phyloP scores from a whole-genome alignment of 1,139 yeast genomes.

The Blastobotrys raffinosifermentans region DNA sequence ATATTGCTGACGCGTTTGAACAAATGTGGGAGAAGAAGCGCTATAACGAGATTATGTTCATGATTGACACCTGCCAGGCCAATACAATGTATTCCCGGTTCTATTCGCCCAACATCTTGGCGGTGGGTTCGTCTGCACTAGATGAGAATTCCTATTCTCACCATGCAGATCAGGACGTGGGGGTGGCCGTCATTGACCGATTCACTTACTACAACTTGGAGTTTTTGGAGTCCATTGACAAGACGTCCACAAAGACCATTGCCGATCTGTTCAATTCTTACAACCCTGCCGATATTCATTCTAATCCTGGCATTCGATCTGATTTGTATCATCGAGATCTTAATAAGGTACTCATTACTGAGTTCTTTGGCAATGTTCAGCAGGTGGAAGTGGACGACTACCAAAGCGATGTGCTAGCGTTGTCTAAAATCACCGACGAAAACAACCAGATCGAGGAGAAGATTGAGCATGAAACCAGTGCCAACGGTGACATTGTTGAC shows the following conservation, averaged over 20 bases:
- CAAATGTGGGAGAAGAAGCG: conserved; percentile 96
- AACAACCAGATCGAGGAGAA: background rate
- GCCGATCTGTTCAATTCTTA: conserved; percentile 80
- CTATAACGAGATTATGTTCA: conserved; percentile 89
- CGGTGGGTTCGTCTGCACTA: conserved; percentile 87
- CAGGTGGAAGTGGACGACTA: conserved; percentile 62
- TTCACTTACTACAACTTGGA: conserved; percentile 91
- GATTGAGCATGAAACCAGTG: no score
- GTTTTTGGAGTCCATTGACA: conserved; percentile 71
- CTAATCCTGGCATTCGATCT: conserved; percentile 85
- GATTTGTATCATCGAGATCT: conserved; percentile 69
- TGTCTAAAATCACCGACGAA: conserved; percentile 13
- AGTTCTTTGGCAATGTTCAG: conserved; percentile 92
- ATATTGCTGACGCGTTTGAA: conserved; percentile 93
- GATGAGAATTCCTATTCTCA: conserved; percentile 94
- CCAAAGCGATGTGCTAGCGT: conserved; percentile 18
- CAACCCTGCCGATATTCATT: conserved; percentile 79
- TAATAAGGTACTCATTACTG: conserved; percentile 72
- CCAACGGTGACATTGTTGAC: no score
- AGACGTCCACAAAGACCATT: conserved; percentile 67
- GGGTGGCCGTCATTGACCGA: conserved; percentile 96
- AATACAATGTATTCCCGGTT: conserved; percentile 93
- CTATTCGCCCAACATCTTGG: conserved; percentile 86
- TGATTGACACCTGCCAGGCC: conserved; percentile 99
- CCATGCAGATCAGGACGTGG: conserved; percentile 91